These are phyloP conservation scores for Amanita molliuscula DNA, from an alignment of 768 basidiomycete species.

Conservation along the genomic window DNA sequence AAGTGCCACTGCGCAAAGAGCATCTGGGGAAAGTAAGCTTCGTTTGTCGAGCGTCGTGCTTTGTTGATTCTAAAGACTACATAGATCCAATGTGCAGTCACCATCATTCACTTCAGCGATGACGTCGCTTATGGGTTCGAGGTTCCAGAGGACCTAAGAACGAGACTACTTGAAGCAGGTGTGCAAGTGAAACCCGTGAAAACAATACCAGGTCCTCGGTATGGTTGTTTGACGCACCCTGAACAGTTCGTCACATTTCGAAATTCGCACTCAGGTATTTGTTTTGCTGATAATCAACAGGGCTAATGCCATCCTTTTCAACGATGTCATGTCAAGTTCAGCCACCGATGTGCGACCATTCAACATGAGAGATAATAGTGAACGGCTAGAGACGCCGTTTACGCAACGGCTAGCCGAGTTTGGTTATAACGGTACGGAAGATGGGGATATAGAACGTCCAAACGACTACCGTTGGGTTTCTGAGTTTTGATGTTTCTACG, in stretches of 20 bases:
- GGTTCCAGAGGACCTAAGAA: conserved; percentile 13
- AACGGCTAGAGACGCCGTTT: neutral
- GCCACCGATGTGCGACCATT: neutral
- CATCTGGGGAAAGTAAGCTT: conserved; percentile 13
- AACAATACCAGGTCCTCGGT: conserved; percentile 20
- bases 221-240: conserved; percentile 15
- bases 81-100: conserved; percentile 18
- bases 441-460: neutral
- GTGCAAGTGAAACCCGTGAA: conserved; percentile 12
- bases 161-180: conserved; percentile 12
- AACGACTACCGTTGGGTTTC: no score
- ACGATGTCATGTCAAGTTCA: neutral
- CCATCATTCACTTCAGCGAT: conserved; percentile 19
- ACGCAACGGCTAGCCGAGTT: neutral
- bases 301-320: neutral
- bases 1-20: conserved; percentile 6
- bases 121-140: conserved; percentile 20
- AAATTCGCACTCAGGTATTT: neutral
- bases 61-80: neutral
- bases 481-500: no score
- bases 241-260: conserved; percentile 13
- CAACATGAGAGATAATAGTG: neutral
- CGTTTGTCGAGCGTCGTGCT: neutral
- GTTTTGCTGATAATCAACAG: neutral
- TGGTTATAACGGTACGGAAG: neutral